phyloP scores from a whole-genome alignment of 179 eudicot species.

The Silene vulgaris region DNA sequence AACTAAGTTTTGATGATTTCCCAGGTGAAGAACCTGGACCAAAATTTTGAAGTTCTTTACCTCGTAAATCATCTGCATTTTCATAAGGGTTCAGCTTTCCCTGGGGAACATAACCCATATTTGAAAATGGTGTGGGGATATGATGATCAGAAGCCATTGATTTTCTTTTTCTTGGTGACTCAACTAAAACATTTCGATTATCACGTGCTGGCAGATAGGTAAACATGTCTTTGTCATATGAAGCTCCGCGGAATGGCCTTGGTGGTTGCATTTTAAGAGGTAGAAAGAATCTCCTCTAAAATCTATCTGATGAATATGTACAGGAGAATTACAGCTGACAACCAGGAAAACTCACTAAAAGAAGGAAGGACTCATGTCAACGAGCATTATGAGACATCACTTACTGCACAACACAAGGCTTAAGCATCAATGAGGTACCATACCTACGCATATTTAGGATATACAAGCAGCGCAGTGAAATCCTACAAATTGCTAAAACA shows the following conservation, averaged over 20 bases:
- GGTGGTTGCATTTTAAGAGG: conserved; percentile 34
- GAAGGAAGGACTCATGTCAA: conserved; percentile 12
- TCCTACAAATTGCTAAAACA: background rate
- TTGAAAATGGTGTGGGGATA: conserved; percentile 20
- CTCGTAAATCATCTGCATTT: conserved; percentile 21
- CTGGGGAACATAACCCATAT: conserved; percentile 20
- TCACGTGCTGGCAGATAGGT: conserved; percentile 35
- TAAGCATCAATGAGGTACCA: conserved; percentile 17
- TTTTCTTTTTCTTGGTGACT: conserved; percentile 45
- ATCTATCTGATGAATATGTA: conserved; percentile 4
- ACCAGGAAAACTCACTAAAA: conserved; percentile 8
- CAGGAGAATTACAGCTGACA: conserved; percentile 10
- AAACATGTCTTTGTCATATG: conserved; percentile 34
- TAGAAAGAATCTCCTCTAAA: conserved; percentile 2
- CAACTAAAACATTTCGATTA: conserved; percentile 28
- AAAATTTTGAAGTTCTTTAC: conserved; percentile 25
- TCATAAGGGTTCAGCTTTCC: conserved; percentile 25
- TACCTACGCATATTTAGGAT: background rate
- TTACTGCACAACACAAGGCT: conserved; percentile 19
- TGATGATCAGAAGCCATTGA: conserved; percentile 26
- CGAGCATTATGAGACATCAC: conserved; percentile 16
- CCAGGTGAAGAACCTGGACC: conserved; percentile 20
- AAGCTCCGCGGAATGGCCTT: conserved; percentile 33
- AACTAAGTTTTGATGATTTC: conserved; percentile 21
- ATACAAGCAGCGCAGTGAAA: background rate